Conservation (phyloP, 2,329 filamentous ascomycete species). For the Calonectria fujianensis region DNA sequence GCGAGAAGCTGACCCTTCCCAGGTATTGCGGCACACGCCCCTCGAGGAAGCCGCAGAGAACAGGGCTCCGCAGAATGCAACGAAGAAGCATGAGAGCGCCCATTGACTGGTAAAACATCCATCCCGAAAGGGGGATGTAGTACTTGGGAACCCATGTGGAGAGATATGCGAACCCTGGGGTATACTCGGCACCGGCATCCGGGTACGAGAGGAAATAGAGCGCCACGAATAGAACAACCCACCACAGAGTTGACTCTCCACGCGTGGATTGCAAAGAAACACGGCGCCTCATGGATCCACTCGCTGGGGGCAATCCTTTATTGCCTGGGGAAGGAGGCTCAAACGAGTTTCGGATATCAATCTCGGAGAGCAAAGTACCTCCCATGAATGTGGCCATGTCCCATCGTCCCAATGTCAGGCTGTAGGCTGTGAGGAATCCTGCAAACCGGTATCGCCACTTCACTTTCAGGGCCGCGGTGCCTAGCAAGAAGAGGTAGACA, state of each 20-base stretch:
- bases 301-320: constrained; percentile 43
- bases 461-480: constrained; percentile 60
- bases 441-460: constrained; percentile 59
- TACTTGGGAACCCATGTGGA: constrained; percentile 60
- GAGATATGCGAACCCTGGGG: constrained; percentile 60
- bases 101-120: constrained; percentile 64
- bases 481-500: constrained; percentile 63
- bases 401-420: constrained; percentile 60
- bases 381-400: constrained; percentile 64
- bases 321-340: constrained; percentile 41
- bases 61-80: constrained; percentile 59
- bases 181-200: constrained; percentile 62
- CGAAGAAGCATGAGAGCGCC: constrained; percentile 61
- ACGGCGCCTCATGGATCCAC: constrained; percentile 35
- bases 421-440: constrained; percentile 58
- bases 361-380: constrained; percentile 61
- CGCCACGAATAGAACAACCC: constrained; percentile 56
- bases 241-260: constrained; percentile 50
- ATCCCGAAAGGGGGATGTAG: constrained; percentile 60
- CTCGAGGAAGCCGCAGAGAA: constrained; percentile 57
- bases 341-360: constrained; percentile 57
- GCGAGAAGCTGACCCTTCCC: constrained; percentile 63
- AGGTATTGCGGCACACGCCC: constrained; percentile 60
- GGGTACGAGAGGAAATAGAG: constrained; percentile 64
- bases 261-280: constrained; percentile 35